These are phyloP conservation scores for Annulohypoxylon truncatum DNA, from an alignment of 2,329 filamentous ascomycete genomes.

Conservation along the genomic window DNA sequence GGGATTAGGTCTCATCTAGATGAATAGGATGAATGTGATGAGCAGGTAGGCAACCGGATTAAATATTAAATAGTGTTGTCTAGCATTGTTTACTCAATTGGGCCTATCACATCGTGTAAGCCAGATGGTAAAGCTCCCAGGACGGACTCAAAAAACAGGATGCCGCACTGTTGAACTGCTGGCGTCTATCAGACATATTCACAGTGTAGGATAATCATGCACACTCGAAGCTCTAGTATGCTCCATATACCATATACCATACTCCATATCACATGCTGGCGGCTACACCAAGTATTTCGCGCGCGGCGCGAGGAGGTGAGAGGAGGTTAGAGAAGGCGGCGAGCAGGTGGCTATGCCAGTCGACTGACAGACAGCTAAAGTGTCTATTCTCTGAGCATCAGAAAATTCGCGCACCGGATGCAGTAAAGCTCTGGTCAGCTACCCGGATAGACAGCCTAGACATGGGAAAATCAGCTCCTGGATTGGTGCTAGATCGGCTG, in stretches of 20 bases:
- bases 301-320: not conserved
- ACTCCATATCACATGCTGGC: slow-evolving; percentile 32
- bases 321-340: not conserved
- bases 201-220: slow-evolving; percentile 41
- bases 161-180: slow-evolving; percentile 45
- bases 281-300: slow-evolving; percentile 8
- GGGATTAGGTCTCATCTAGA: not conserved
- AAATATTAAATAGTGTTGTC: slow-evolving; percentile 1
- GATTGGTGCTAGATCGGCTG: not conserved
- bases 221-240: slow-evolving; percentile 31
- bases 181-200: slow-evolving; percentile 18
- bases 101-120: slow-evolving; percentile 19
- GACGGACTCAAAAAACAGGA: slow-evolving; percentile 39
- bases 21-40: not conserved
- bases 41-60: not conserved
- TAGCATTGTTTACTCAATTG: not conserved
- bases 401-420: slow-evolving; percentile 42
- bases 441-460: not conserved
- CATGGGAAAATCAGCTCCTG: slow-evolving; percentile 5
- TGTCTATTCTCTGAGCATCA: slow-evolving; percentile 13
- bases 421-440: slow-evolving; percentile 29
- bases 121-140: slow-evolving; percentile 3
- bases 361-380: not conserved
- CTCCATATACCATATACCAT: slow-evolving; percentile 25
- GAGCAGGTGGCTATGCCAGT: slow-evolving; percentile 21